Evolutionary conservation across 2,329 filamentous ascomycete genomes (phyloP).

Genomic region (Curvularia eragrostidis): DNA sequence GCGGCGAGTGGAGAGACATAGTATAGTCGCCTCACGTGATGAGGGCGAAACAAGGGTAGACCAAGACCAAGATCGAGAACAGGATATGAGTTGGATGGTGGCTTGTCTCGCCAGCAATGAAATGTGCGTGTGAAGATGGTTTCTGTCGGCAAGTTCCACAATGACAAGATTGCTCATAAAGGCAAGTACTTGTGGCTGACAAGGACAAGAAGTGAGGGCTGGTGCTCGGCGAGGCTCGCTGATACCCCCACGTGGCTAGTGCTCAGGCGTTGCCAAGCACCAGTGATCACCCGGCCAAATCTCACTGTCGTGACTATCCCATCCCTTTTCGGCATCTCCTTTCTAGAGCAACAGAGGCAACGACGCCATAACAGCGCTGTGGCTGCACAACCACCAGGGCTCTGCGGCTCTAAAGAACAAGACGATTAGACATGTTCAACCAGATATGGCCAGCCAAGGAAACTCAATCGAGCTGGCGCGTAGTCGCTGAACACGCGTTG

Average conservation of each 20-base stretch:
- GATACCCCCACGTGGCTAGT: neutral
- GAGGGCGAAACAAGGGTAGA: neutral
- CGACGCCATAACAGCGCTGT: too few relatives aligned
- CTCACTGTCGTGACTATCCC: neutral
- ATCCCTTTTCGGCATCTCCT: neutral
- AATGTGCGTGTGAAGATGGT: neutral
- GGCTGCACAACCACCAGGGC: neutral
- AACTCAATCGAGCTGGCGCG: neutral
- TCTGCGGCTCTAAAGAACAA: neutral
- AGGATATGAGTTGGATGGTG: neutral
- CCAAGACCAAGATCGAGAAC: neutral
- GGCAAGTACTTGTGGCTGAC: neutral
- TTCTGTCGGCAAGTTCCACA: neutral
- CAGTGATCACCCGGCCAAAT: neutral
- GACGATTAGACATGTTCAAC: neutral
- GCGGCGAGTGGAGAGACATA: neutral
- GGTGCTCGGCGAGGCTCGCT: neutral
- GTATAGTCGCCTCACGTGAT: neutral
- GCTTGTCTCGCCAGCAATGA: neutral
- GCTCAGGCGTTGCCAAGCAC: neutral
- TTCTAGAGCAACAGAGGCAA: neutral
- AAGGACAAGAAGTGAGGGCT: neutral
- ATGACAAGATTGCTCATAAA: neutral
- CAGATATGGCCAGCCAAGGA: neutral
- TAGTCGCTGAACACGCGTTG: slow-evolving; percentile 1